Base-by-base conservation (phyloP, 768 basidiomycete species). In the Kockovaella imperatae region DNA sequence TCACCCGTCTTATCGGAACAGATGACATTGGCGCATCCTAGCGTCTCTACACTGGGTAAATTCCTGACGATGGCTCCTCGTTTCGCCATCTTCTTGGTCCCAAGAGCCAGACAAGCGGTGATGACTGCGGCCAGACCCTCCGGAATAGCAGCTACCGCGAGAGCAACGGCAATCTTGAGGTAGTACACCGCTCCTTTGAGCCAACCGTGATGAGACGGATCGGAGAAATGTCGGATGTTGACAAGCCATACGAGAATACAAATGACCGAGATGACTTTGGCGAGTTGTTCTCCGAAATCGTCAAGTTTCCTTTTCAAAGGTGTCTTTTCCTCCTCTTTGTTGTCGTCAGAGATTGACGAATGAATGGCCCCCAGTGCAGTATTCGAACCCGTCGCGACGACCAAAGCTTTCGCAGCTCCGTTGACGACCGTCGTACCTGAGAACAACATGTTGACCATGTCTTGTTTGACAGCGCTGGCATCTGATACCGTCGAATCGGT, bases 61-160 rank as follows among this genome's bases (percentile, higher is more conserved):
- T 93, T 91, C 60, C 91, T 76, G 45, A 99, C 93, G 62, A 99
- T 99, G 1, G 93, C 93, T 54, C 96, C 95, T 74, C 91, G 86
- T 76, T 95, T 86, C 0, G 93, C 91, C 93, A 99, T 99, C 73
- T 95, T 96, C 76, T 95, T 90, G 15, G 93, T 96, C 17, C 93
- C 95, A 13, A 99, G 77, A 8, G 95, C 91, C 31, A 99, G 73
- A 72, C 91, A 96, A 8, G 90, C 90, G 6, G 93, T 99, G 65
- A 97, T 95, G 50, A 99, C 93, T 42, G 90, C 91, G 29, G 93
- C 90, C n/a, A 99, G 75, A 50, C 93, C 93, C 73, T 99, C 93
- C 0, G 95, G 93, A 66, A 97, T 99, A 32, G 93, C 93, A 49
- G 93, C 93, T 32, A 99, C 93, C n/a, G 95, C 93, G 36, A 99